Conservation (phyloP, 805 yeast genomes). For the Wickerhamiella musiphila region DNA sequence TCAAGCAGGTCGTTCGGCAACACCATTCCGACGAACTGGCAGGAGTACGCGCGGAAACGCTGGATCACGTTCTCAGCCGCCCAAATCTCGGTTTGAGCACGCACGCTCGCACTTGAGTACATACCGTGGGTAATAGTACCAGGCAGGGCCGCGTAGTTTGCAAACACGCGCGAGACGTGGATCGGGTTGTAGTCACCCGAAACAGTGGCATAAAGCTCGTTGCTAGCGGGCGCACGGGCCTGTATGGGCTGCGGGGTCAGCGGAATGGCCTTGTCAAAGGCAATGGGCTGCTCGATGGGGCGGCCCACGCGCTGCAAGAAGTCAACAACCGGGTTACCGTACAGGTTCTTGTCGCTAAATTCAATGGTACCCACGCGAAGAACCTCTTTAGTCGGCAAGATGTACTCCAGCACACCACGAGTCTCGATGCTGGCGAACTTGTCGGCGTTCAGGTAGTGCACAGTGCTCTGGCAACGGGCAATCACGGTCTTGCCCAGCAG, state of each 20-base stretch:
- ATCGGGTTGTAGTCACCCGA: constrained; percentile 98
- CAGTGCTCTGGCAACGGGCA: constrained; percentile 75
- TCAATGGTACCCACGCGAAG: constrained; percentile 67
- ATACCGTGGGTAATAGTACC: constrained; percentile 99
- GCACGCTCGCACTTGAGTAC: constrained; percentile 92
- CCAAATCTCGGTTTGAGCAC: constrained; percentile 92
- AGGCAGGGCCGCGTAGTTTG: constrained; percentile 81
- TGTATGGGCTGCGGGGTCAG: constrained; percentile 34
- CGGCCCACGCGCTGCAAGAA: constrained; percentile 82
- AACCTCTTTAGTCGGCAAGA: constrained; percentile 81
- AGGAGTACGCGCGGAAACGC: constrained; percentile 86
- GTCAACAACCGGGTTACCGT: constrained; percentile 95
- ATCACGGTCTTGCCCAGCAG: constrained; percentile 65
- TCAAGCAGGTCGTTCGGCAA: constrained; percentile 83
- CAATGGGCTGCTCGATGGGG: constrained; percentile 84
- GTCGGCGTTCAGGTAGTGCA: constrained; percentile 58
- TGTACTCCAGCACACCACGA: constrained; percentile 68
- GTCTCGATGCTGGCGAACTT: constrained; percentile 70
- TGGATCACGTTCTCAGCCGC: constrained; percentile 95
- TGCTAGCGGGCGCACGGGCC: constrained; percentile 76
- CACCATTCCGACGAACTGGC: constrained; percentile 91
- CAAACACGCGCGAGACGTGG: constrained; percentile 90
- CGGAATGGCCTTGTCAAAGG: constrained; percentile 81
- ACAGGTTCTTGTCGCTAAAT: constrained; percentile 81
- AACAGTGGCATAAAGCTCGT: constrained; percentile 91